Conservation (phyloP, 108 stramenopile genomes). For the Bacterosira constricta region DNA sequence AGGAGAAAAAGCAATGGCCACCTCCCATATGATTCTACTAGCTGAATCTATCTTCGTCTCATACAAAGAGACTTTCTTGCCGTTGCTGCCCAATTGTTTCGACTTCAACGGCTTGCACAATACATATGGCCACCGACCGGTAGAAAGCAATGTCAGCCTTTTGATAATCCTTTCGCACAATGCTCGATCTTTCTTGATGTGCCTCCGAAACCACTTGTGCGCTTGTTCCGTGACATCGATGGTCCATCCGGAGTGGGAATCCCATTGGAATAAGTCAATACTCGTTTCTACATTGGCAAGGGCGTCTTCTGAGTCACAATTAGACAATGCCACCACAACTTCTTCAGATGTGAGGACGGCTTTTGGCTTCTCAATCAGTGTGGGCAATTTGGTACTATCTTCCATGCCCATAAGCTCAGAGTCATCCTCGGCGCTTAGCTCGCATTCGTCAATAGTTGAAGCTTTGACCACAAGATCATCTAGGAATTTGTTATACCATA, state of each 20-base stretch:
- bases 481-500: not conserved
- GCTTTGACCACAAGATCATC: not conserved
- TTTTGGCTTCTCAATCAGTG: not conserved
- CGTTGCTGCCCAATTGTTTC: not conserved
- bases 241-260: conserved; percentile 31
- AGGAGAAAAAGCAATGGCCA: conserved; percentile 48
- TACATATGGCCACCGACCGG: conserved; percentile 51
- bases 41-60: conserved; percentile 48
- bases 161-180: conserved; percentile 48
- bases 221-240: conserved; percentile 53
- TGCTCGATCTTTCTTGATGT: conserved; percentile 23
- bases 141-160: conserved; percentile 41
- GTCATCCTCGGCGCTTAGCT: too few relatives aligned
- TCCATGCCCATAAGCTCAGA: not conserved
- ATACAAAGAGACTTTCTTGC: conserved; percentile 35
- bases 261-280: conserved; percentile 41
- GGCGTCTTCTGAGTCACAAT: conserved; percentile 30
- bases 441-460: not conserved
- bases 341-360: conserved; percentile 19
- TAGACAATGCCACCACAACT: conserved; percentile 15
- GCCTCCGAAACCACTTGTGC: conserved; percentile 48
- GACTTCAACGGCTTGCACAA: conserved; percentile 35
- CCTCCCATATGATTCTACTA: conserved; percentile 49
- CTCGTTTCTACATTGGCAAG: conserved; percentile 36
- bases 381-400: not conserved